These are phyloP conservation scores for Penicilliopsis zonata DNA, from an alignment of 495 filamentous ascomycete genomes.

Conservation along the genomic window DNA sequence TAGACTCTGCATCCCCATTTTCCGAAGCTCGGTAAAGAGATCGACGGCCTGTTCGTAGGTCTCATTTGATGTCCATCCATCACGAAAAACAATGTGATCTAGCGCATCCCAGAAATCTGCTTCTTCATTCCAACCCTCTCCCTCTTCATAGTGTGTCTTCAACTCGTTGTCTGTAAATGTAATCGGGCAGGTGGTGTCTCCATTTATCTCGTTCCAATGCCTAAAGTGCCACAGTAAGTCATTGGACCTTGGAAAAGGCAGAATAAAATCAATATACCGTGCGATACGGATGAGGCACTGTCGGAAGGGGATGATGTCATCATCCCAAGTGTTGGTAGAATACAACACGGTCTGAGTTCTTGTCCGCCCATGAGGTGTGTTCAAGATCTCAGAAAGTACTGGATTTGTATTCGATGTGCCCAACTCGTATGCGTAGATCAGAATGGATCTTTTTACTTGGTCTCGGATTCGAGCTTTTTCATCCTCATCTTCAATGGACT, in stretches of 20 bases:
- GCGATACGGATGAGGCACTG: slow-evolving; percentile 14
- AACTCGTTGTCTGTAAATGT: slow-evolving; percentile 20
- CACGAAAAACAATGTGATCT: slow-evolving; percentile 18
- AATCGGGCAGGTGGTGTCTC: slow-evolving; percentile 14
- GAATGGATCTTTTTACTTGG: slow-evolving; percentile 10
- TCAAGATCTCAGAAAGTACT: slow-evolving; percentile 7
- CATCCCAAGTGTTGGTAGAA: slow-evolving; percentile 15
- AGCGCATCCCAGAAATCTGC: slow-evolving; percentile 22
- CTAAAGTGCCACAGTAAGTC: too few relatives aligned
- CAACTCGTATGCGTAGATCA: slow-evolving; percentile 12
- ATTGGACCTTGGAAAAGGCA: too few relatives aligned
- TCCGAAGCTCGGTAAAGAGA: slow-evolving; percentile 13
- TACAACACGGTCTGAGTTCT: slow-evolving; percentile 11
- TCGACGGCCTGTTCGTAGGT: slow-evolving; percentile 15
- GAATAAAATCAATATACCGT: slow-evolving; percentile 6
- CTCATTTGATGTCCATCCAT: slow-evolving; percentile 23
- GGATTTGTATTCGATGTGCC: slow-evolving; percentile 10
- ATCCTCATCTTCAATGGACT: slow-evolving; percentile 9
- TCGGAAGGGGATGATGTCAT: slow-evolving; percentile 15
- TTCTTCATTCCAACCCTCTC: slow-evolving; percentile 23
- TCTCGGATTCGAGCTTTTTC: slow-evolving; percentile 8
- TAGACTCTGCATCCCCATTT: slow-evolving; percentile 8
- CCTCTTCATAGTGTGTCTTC: slow-evolving; percentile 13
- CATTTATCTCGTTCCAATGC: slow-evolving; percentile 16
- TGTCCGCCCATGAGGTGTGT: slow-evolving; percentile 4